Evolutionary conservation across 2,329 filamentous ascomycete genomes (phyloP).

Genomic region (Fusarium sp.): DNA sequence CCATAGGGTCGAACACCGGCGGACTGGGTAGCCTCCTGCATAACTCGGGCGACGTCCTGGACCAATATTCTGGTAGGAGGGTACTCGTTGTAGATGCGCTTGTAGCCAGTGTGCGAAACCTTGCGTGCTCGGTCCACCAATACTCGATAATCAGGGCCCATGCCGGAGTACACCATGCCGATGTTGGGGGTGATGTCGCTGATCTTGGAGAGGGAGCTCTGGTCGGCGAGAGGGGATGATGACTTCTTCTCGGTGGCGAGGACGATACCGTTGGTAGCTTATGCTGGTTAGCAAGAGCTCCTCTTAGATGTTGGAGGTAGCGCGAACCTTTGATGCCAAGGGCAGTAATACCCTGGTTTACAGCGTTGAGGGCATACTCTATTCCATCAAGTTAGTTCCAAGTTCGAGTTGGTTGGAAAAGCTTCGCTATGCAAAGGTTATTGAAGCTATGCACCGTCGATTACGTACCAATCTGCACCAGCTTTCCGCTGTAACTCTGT

Average conservation of each 20-base stretch:
- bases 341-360: conserved; percentile 98
- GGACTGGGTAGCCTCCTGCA: conserved; percentile 98
- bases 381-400: conserved; percentile 39
- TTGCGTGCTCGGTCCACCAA: conserved; percentile 98
- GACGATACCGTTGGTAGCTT: conserved; percentile 98
- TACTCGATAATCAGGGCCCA: conserved; percentile 98
- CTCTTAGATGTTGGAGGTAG: conserved; percentile 3
- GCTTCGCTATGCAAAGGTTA: not conserved
- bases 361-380: conserved; percentile 99
- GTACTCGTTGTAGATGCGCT: conserved; percentile 99
- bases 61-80: conserved; percentile 99
- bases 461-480: conserved; percentile 89
- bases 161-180: conserved; percentile 99
- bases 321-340: conserved; percentile 94
- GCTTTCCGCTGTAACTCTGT: conserved; percentile 82
- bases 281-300: conserved; percentile 39
- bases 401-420: not conserved
- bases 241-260: conserved; percentile 99
- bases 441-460: conserved; percentile 7
- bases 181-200: conserved; percentile 99
- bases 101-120: conserved; percentile 98
- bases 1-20: conserved; percentile 97
- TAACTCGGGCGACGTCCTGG: conserved; percentile 95
- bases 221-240: conserved; percentile 95
- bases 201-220: conserved; percentile 95